A percentile compares a stretch with the other conserved stretches of the same genome.
phyloP scores from a whole-genome alignment of 1,284 basidiomycete species.

The Lignosus rhinocerotis region DNA sequence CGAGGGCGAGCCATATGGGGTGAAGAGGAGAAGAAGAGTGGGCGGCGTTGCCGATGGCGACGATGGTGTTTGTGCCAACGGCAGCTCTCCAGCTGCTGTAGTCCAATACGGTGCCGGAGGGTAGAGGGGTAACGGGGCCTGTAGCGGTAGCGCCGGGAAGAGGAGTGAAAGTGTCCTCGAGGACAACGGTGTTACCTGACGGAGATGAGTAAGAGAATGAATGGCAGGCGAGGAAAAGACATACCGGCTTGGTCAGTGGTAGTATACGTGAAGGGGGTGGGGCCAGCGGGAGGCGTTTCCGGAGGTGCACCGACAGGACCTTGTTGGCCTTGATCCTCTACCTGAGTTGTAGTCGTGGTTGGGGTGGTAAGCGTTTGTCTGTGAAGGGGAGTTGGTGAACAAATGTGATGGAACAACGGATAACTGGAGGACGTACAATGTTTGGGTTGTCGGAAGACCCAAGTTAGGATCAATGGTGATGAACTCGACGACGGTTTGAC shows the following conservation, averaged over 20 bases:
- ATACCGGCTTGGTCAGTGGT: slow-evolving; percentile 57
- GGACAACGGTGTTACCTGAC: slow-evolving; percentile 37
- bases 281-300: slow-evolving; percentile 40
- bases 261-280: slow-evolving; percentile 56
- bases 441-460: slow-evolving; percentile 45
- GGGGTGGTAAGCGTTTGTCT: slow-evolving; percentile 27
- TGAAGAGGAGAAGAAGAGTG: slow-evolving; percentile 11
- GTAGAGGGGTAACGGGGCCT: slow-evolving; percentile 31
- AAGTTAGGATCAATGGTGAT: slow-evolving; percentile 42
- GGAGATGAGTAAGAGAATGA: neutral
- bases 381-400: neutral
- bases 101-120: slow-evolving; percentile 50
- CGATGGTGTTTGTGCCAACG: slow-evolving; percentile 43
- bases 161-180: slow-evolving; percentile 46
- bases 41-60: slow-evolving; percentile 11
- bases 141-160: slow-evolving; percentile 47
- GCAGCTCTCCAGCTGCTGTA: slow-evolving; percentile 54
- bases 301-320: slow-evolving; percentile 63
- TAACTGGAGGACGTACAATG: slow-evolving; percentile 41
- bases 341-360: slow-evolving; percentile 26
- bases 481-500: slow-evolving; percentile 54
- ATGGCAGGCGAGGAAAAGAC: neutral
- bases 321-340: slow-evolving; percentile 32
- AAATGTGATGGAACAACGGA: neutral
- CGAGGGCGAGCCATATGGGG: slow-evolving; percentile 15